Conservation (phyloP, 148 eudicot species). For the Cornus controversa region DNA sequence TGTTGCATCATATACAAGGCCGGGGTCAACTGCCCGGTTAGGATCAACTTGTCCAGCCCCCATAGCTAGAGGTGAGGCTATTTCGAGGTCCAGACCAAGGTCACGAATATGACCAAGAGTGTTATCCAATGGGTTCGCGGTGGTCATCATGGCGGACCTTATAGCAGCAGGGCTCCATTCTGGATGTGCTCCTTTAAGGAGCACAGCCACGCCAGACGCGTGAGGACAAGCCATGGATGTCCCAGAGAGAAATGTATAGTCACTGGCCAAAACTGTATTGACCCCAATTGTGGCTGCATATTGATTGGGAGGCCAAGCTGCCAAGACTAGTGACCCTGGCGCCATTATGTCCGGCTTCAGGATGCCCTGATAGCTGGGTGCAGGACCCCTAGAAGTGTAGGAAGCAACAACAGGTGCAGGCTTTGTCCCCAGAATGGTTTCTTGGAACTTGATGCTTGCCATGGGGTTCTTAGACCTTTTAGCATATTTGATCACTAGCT, state of each 20-base stretch:
- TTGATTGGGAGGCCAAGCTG: constrained; percentile 14
- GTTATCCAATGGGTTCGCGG: no score
- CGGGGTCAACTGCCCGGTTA: no score
- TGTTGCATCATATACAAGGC: no score
- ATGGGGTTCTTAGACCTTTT: neutral
- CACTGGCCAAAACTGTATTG: constrained; percentile 8
- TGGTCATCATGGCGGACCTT: constrained; percentile 17
- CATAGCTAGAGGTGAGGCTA: constrained; percentile 22
- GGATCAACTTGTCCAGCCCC: constrained; percentile 2
- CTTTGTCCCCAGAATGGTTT: constrained; percentile 10
- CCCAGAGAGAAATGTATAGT: constrained; percentile 15
- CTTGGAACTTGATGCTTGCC: no score
- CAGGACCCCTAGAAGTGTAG: constrained; percentile 28
- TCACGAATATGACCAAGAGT: no score
- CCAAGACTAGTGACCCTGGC: constrained; percentile 19
- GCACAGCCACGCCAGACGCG: constrained; percentile 24
- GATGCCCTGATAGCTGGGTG: constrained; percentile 15
- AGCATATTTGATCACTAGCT: neutral
- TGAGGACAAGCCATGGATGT: constrained; percentile 43
- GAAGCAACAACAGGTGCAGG: constrained; percentile 19
- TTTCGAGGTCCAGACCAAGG: no score
- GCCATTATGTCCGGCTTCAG: constrained; percentile 33
- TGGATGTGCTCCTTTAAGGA: constrained; percentile 28
- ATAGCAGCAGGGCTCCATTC: constrained; percentile 30
- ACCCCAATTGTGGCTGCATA: neutral